Conservation (phyloP, 169 alveolate species). For the Plasmodium relictum region DNA sequence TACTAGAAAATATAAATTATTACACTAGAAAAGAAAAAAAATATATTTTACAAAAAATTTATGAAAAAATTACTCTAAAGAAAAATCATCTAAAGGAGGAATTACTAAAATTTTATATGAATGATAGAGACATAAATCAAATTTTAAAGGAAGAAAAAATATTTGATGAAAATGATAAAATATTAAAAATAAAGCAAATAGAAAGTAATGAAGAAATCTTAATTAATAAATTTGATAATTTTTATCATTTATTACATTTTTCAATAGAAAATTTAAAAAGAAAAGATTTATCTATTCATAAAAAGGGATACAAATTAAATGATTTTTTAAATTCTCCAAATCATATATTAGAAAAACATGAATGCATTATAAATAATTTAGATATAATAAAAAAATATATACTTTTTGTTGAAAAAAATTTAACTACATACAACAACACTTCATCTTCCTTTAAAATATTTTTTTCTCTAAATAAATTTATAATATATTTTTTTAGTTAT, state of each 20-base stretch:
- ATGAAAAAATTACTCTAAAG: conserved; percentile 47
- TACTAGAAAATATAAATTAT: conserved; percentile 30
- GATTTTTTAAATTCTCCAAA: neutral
- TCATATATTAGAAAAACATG: conserved; percentile 19
- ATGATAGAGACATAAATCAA: conserved; percentile 50
- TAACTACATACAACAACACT: conserved; percentile 41
- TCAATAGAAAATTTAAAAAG: conserved; percentile 38
- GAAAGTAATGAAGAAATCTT: conserved; percentile 59
- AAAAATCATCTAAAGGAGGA: conserved; percentile 17
- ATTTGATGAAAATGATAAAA: conserved; percentile 31
- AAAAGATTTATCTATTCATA: neutral
- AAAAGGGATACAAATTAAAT: neutral
- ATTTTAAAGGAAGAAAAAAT: conserved; percentile 56
- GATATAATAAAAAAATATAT: conserved; percentile 57
- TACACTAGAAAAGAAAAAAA: conserved; percentile 70
- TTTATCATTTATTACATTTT: conserved; percentile 55
- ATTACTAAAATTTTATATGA: conserved; percentile 25
- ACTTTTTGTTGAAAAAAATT: conserved; percentile 60
- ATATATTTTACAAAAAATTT: conserved; percentile 33
- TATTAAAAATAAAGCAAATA: conserved; percentile 26
- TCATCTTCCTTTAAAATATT: conserved; percentile 42
- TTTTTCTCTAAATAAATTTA: conserved; percentile 59
- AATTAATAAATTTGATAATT: conserved; percentile 53
- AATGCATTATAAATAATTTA: conserved; percentile 20
- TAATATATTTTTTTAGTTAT: conserved; percentile 70